Percentiles rank a stretch among this genome's conserved stretches.
phyloP scores from a whole-genome alignment of 805 yeast genomes.

The Candida pseudoglaebosa region DNA sequence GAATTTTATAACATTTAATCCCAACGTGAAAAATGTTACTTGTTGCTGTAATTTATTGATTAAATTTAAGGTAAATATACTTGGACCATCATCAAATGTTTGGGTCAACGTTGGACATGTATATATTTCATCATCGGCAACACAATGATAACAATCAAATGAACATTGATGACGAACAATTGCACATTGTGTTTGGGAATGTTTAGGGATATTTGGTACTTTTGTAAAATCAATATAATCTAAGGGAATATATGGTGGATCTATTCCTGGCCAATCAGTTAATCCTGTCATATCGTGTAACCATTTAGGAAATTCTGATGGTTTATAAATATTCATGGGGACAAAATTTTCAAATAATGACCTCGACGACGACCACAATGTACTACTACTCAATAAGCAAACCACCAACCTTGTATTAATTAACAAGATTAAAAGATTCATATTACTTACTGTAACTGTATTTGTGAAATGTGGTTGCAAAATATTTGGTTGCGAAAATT shows the following conservation, averaged over 20 bases:
- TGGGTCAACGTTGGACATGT: constrained; percentile 76
- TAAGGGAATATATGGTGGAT: constrained; percentile 85
- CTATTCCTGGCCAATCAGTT: constrained; percentile 75
- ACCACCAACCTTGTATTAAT: neutral
- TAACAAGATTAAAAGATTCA: neutral
- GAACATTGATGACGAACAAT: constrained; percentile 47
- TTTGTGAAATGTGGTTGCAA: no score
- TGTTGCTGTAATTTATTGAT: constrained; percentile 43
- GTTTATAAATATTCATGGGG: neutral
- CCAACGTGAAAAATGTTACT: constrained; percentile 82
- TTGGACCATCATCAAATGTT: constrained; percentile 95
- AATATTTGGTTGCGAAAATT: no score
- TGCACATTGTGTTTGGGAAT: constrained; percentile 59
- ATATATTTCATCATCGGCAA: constrained; percentile 67
- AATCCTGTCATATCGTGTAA: constrained; percentile 69
- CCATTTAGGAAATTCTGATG: constrained; percentile 66
- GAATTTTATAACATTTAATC: constrained; percentile 69
- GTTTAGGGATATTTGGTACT: constrained; percentile 48
- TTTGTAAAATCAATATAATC: constrained; percentile 58
- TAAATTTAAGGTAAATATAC: constrained; percentile 61
- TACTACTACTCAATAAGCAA: neutral
- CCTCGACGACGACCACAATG: neutral
- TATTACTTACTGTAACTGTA: no score
- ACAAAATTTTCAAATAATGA: neutral
- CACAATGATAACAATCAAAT: constrained; percentile 82